Base-by-base conservation (phyloP, 176 grass and related monocot genomes). In the Otatea glauca region DNA sequence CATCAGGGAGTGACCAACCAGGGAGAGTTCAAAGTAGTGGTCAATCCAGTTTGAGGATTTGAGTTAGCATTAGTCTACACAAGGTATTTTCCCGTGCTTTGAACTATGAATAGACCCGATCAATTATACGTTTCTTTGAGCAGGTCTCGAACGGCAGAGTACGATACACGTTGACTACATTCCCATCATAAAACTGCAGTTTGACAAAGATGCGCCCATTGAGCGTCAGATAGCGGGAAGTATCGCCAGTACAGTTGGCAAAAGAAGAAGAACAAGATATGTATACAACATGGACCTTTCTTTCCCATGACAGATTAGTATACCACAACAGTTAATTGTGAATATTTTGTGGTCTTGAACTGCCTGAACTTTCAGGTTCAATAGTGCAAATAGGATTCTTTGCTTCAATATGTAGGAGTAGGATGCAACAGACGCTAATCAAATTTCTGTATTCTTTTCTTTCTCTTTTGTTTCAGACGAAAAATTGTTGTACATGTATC, bases 1-100 rank as follows among this genome's bases (percentile, higher is more conserved):
- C 41, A 60, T 87, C 53, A 75, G 83, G 60, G 89, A 77, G 45
- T 80, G 20, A n/a, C n/a, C n/a, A 75, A 7, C 12, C 27, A 60
- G 47, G 11, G 15, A 56, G 20, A 35, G 3, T 9, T 72, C 10
- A 61, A 10, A 35, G 53, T 27, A 43, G 27, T 61, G 17, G 6
- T 47, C 50, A 44, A 5, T 21, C 60, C 24, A 65, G 61, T 16
- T 50, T 4, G 25, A 80, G 54, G 43, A 79, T 35, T 66, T 65
- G 42, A 23, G 13, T 4, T 39, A 37, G 41, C 7, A 42, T 85
- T 16, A 10, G 41, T 7, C 39, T 69, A 3, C 38, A 13, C 38
- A 13, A 44, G 34, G 63, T 51, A 4, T 45, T 75, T 37, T 48
- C 9, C 9, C 7, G 3, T 61, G 51, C 23, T 82, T 72, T 47